A percentile compares a stretch with the other conserved stretches of the same genome.
phyloP scores from a whole-genome alignment of 73 alveolate species.

The Paramecium biaurelia region DNA sequence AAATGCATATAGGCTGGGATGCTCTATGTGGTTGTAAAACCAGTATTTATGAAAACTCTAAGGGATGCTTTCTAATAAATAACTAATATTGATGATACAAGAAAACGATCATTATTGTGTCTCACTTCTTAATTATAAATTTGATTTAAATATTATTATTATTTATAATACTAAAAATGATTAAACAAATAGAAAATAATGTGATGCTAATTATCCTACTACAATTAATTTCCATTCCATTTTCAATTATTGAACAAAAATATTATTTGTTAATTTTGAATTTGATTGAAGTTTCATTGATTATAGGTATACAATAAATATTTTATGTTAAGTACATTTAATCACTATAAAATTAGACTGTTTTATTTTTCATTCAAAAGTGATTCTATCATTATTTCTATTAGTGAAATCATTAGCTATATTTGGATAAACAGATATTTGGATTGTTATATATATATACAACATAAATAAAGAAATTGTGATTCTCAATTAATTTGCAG shows the following conservation, averaged over 20 bases:
- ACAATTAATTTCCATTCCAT: neutral
- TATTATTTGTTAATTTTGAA: neutral
- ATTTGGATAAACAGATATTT: neutral
- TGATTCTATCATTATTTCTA: neutral
- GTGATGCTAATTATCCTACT: neutral
- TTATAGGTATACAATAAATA: neutral
- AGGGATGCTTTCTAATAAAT: neutral
- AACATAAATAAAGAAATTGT: neutral
- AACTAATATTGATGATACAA: neutral
- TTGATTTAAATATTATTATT: neutral
- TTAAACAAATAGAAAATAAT: neutral
- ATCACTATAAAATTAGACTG: neutral
- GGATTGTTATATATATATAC: neutral
- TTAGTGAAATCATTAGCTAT: neutral
- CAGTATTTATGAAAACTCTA: neutral
- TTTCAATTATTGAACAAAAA: neutral
- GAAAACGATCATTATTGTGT: neutral
- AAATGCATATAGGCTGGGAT: neutral
- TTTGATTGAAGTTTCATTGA: neutral
- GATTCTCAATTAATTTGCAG: neutral
- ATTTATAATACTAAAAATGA: neutral
- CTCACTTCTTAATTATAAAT: neutral
- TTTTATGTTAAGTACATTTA: neutral
- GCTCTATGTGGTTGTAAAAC: constrained; percentile 7
- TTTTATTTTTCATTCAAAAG: neutral